Conservation (phyloP, 768 basidiomycete species). For the Mycena pura region DNA sequence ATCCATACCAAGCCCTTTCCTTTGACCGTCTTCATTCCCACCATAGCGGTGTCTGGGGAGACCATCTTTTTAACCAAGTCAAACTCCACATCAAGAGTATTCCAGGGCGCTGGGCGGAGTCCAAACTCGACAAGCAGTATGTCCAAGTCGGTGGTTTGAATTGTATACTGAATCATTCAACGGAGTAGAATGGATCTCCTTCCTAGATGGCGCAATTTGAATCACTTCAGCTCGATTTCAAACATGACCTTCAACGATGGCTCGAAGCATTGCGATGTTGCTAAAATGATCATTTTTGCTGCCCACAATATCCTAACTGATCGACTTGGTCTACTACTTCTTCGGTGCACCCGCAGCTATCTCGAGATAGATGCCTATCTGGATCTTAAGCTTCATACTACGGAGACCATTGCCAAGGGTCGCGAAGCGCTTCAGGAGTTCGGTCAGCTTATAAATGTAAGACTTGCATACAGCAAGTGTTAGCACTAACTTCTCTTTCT, state of each 20-base stretch:
- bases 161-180: conserved; percentile 1
- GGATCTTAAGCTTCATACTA: neutral
- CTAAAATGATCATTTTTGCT: conserved; percentile 41
- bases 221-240: conserved; percentile 37
- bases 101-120: conserved; percentile 15
- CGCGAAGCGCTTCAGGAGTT: neutral
- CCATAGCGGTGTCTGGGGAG: conserved; percentile 38
- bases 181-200: conserved; percentile 33
- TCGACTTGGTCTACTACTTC: neutral
- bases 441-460: neutral
- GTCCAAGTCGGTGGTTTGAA: conserved; percentile 10
- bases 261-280: conserved; percentile 42
- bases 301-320: conserved; percentile 26
- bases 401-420: neutral
- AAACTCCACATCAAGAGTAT: conserved; percentile 28
- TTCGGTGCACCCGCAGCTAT: neutral
- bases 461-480: neutral
- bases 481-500: too few species aligned
- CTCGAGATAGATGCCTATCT: neutral
- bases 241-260: conserved; percentile 41
- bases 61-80: conserved; percentile 39
- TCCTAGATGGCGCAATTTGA: conserved; percentile 42
- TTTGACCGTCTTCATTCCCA: conserved; percentile 49
- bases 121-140: conserved; percentile 35
- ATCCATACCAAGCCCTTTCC: conserved; percentile 40